Base-by-base conservation (phyloP, 306 rosid species). In the Alnus rubra region DNA sequence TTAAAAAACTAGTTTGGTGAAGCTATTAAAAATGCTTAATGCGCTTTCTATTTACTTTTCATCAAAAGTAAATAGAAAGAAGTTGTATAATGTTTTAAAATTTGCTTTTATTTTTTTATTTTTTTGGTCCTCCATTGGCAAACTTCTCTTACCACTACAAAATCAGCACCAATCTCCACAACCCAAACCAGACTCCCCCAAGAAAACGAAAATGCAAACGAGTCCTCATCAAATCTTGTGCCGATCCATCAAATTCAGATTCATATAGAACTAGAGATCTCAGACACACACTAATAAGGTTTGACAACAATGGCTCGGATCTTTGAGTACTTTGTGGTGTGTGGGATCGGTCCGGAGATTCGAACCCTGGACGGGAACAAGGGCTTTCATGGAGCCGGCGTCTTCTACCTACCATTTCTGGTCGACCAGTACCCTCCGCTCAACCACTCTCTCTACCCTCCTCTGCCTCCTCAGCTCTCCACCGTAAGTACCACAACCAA, bases 401-500 rank as follows among this genome's bases (percentile, higher is more conserved):
- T 69, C 39, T 30, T 87, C 89, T 95, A 95, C 78, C 87, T 84
- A 59, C 84, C 97, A 73, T 96, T 93, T 76, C 90, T 96, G 63
- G 94, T 96, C 31, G 99, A 96, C 42, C 92, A 91, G 82, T 89
- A 79, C 72, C 98, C 99, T 82, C 91, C 96, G 19, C 80, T 87
- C 30, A 88, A 88, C 71, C 91, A 93, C 84, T 3, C 99, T 80
- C 94, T 86, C 82, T 93, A 83, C 58, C 94, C 98, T 86, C 94
- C 98, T 80, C 98, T 98, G 9, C 99, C 99, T 6, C 99, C 99
- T 79, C 98, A 96, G 88, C 99, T 96, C 80, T 71, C 98, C 56
- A 91, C 91, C 18, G 98, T 93, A 86, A 91, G 90, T 82, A 45
- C 71, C 54, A 2, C 42, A 19, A 0, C 13, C 59, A 56, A 59